Percentiles rank a stretch among this genome's conserved stretches.
phyloP scores from a whole-genome alignment of 169 alveolate genomes.

The Plasmodium knowlesi region DNA sequence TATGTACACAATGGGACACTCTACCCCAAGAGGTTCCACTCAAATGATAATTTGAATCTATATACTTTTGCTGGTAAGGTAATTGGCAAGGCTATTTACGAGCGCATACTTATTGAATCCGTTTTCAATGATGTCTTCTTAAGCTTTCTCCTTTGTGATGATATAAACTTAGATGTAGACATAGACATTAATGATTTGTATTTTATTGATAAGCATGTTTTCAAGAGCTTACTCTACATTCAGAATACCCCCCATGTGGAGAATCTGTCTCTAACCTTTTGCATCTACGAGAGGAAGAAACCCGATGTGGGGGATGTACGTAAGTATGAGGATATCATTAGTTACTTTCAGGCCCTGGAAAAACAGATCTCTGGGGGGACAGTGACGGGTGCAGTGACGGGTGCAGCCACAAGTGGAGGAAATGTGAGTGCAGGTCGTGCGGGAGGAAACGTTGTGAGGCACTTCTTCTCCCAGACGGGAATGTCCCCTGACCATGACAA shows the following conservation, averaged over 20 bases:
- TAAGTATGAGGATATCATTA: conserved; percentile 24
- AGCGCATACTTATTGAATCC: conserved; percentile 92
- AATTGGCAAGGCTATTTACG: conserved; percentile 94
- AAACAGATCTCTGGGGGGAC: background rate
- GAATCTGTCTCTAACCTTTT: conserved; percentile 81
- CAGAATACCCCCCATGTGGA: conserved; percentile 80
- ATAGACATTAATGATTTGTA: conserved; percentile 87
- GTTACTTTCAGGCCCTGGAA: conserved; percentile 11
- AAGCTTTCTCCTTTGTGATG: conserved; percentile 87
- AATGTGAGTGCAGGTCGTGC: background rate
- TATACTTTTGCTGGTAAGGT: conserved; percentile 88
- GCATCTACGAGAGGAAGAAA: conserved; percentile 43
- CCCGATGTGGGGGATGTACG: conserved; percentile 27
- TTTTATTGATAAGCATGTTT: conserved; percentile 62
- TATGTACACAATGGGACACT: conserved; percentile 74
- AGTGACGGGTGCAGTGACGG: too few relatives aligned
- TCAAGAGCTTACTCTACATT: conserved; percentile 76
- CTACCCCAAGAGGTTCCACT: conserved; percentile 79
- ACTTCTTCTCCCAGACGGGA: background rate
- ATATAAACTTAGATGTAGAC: conserved; percentile 61
- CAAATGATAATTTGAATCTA: conserved; percentile 78
- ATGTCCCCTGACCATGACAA: background rate
- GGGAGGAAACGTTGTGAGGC: background rate
- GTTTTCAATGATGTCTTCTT: conserved; percentile 90
- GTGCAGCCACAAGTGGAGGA: too few relatives aligned